Conservation (phyloP, 2,329 filamentous ascomycete species). For the Chaetomium sp. region DNA sequence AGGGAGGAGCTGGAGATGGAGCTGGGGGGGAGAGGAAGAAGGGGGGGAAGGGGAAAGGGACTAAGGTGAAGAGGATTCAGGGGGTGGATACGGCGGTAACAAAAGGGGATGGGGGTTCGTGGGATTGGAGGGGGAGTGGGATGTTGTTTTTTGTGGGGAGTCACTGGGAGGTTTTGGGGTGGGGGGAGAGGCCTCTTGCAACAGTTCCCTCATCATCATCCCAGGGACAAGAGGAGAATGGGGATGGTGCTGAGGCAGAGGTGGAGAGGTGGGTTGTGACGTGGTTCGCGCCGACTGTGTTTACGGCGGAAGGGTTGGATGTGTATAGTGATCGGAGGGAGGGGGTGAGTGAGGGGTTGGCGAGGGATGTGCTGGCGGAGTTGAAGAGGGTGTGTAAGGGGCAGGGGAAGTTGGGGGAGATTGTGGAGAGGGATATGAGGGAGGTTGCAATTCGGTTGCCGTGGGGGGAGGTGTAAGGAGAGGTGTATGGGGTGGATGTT, state of each 20-base stretch:
- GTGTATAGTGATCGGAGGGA: conserved; percentile 61
- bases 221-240: not conserved
- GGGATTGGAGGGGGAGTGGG: conserved; percentile 76
- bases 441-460: conserved; percentile 47
- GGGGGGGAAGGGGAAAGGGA: conserved; percentile 12
- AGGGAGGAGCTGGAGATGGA: not conserved
- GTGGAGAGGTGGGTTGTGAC: conserved; percentile 68
- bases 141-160: conserved; percentile 64
- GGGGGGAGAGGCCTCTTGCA: too few relatives aligned
- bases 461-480: conserved; percentile 35
- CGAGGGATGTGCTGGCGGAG: conserved; percentile 48
- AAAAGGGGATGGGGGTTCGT: conserved; percentile 35
- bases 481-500: not conserved
- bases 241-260: conserved; percentile 19
- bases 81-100: conserved; percentile 54
- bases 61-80: conserved; percentile 50
- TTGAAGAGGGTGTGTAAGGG: conserved; percentile 40
- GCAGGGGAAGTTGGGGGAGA: conserved; percentile 45
- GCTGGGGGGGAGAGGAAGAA: conserved; percentile 21
- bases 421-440: conserved; percentile 44
- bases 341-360: conserved; percentile 53
- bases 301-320: conserved; percentile 77
- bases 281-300: conserved; percentile 76
- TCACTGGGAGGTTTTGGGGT: conserved; percentile 78
- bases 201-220: too few relatives aligned